Base-by-base conservation (phyloP, 2,329 filamentous ascomycete species). In the Aspergillus niger region DNA sequence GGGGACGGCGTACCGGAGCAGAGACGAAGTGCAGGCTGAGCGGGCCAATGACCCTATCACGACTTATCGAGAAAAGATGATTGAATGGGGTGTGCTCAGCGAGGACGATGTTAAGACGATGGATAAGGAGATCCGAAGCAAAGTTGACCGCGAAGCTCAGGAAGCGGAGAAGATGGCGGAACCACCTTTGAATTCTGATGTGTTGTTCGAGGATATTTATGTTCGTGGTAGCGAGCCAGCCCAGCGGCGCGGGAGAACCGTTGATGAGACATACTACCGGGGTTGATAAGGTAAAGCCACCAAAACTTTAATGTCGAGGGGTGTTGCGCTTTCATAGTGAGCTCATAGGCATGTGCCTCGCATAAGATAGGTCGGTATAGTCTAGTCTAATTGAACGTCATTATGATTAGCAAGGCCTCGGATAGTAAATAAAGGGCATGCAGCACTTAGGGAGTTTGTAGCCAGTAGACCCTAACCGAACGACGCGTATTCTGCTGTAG, bases 21-120 rank as follows among this genome's bases (percentile, higher is more conserved):
- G 94, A 80, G 94, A 98, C 83, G 94, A 98, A 82, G 95, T 98
- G 91, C 79, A 98, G 97, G 91, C 90, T 91, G 73, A 95, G 89
- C 71, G 68, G 10, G 97, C 92, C 79, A 92, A 97, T 81, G 94
- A 98, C 81, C 92, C 94, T 67, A 97, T 98, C 75, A 91, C 92
- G 71, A 94, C 92, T 62, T 86, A 98, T 69, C 97, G 97, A 87
- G 90, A 92, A 82, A 96, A 95, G 83, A 87, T 98, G 66, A 82
- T 97, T 57, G 92, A 97, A 79, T 98, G 94, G 94, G 86, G 86
- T 61, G 88, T 98, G 65, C 86, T 89, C 66, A 87, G 85, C 55
- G 94, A 98, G 83, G 92, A 97, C 26, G 92, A 97, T 81, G 88
- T 97, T 74, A 97, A 97, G 88, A 78, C 80, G 65, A 88, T 97